Evolutionary conservation across 768 basidiomycete species (phyloP).

Genomic region (Cubamyces lactineus): DNA sequence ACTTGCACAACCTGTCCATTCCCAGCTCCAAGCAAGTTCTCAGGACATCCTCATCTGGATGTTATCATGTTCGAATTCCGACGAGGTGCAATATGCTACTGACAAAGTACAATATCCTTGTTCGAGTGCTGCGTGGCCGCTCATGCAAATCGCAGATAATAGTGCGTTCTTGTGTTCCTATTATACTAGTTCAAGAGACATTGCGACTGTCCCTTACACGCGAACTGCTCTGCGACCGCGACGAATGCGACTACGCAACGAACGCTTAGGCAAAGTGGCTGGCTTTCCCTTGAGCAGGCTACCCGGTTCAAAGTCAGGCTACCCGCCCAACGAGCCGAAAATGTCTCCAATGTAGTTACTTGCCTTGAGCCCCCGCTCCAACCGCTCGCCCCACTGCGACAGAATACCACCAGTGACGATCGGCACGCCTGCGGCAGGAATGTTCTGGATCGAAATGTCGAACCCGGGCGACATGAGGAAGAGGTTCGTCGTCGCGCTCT

Average conservation of each 20-base stretch:
- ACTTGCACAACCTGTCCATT: no score
- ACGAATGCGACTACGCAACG: not conserved
- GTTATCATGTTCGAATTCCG: no score
- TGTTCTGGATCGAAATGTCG: slow-evolving; percentile 39
- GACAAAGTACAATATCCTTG: no score
- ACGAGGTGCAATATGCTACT: no score
- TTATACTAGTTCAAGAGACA: slow-evolving; percentile 3
- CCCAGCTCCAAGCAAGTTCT: no score
- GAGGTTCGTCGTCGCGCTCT: slow-evolving; percentile 33
- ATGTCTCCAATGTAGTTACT: slow-evolving; percentile 36
- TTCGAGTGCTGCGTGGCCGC: no score
- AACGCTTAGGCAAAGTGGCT: not conserved
- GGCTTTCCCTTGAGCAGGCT: slow-evolving; percentile 20
- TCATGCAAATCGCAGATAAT: no score
- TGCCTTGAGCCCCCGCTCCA: slow-evolving; percentile 37
- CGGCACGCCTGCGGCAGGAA: slow-evolving; percentile 40
- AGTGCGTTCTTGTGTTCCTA: no score
- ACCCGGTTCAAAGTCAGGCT: slow-evolving; percentile 34
- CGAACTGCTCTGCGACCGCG: no score
- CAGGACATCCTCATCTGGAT: no score
- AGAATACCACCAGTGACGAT: slow-evolving; percentile 44
- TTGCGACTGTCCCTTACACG: no score
- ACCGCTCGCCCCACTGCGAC: slow-evolving; percentile 38
- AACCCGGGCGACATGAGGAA: slow-evolving; percentile 39
- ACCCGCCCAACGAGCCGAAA: slow-evolving; percentile 34